Conservation (phyloP, 164 flowering plant species). For the Sextonia rubra region DNA sequence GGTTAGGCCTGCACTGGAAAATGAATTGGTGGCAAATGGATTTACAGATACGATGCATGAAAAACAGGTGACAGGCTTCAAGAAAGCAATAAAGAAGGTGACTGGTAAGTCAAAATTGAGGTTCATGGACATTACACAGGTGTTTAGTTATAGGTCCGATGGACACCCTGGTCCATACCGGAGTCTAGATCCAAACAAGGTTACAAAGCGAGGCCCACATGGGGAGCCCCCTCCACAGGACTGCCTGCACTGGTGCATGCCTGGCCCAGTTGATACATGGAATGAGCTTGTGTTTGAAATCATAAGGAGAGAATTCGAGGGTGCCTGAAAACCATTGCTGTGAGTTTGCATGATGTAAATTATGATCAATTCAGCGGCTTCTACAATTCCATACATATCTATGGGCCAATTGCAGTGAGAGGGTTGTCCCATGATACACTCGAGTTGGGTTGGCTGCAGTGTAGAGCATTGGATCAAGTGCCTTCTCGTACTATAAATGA, state of each 20-base stretch:
- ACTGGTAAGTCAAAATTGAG: constrained; percentile 48
- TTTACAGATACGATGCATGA: constrained; percentile 78
- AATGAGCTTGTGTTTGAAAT: constrained; percentile 81
- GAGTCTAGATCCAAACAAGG: constrained; percentile 80
- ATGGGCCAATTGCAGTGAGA: neutral
- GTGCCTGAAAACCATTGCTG: neutral
- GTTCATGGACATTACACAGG: constrained; percentile 82
- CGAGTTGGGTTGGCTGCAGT: too few species aligned
- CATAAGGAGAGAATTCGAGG: constrained; percentile 55
- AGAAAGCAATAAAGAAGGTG: constrained; percentile 48
- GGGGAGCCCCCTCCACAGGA: constrained; percentile 96
- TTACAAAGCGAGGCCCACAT: constrained; percentile 73
- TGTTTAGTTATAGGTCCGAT: constrained; percentile 70
- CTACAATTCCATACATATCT: neutral
- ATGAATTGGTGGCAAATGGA: constrained; percentile 62
- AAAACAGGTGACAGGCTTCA: constrained; percentile 70
- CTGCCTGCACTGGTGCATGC: constrained; percentile 99
- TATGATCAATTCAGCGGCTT: neutral
- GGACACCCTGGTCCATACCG: constrained; percentile 98
- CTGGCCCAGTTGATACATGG: constrained; percentile 98
- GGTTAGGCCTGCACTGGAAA: constrained; percentile 42
- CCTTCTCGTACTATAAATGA: too few species aligned
- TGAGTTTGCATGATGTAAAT: neutral
- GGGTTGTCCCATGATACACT: too few species aligned
- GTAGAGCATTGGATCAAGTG: too few species aligned